Evolutionary conservation across 164 flowering plant species (phyloP), one percentile per base, ranked within the genome.

Genomic region (Houttuynia cordata): DNA sequence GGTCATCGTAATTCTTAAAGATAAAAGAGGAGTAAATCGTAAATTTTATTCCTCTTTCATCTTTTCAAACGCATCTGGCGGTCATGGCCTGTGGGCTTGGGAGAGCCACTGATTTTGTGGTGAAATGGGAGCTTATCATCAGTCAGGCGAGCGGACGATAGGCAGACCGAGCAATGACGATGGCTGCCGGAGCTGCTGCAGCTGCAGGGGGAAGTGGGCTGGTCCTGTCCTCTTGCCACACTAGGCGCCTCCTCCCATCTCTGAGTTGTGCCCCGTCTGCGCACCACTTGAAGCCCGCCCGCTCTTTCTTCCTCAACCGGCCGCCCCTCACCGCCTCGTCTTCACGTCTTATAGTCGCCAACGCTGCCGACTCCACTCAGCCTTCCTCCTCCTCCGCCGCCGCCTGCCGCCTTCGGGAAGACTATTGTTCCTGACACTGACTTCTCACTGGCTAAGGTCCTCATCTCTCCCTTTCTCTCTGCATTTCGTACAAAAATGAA

Each of bases 381-480:
- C 62, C 86, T 19, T 60, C 82, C 37, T n/a, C 85, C 0, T 24
- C 76, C 24, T 13, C 76, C 7, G 18, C 69, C 60, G n/a, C n/a
- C n/a, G n/a, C n/a, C n/a, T n/a, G n/a, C n/a, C n/a, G n/a, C n/a
- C n/a, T n/a, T n/a, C n/a, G 71, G 66, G 61, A 78, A 77, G 68
- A 22, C 77, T 0, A 45, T 78, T 41, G 80, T 84, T 5, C 41
- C 82, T 23, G 96, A 88, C 53, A 76, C 75, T 10, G 85, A 75
- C 23, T 88, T 88, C 74, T 66, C 92, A 4, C 79, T 84, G 7
- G 79, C 87, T 50, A 85, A 86, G 82, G 96, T 87, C 41, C 52
- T 47, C 51, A 20, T 24, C 18, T 66, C 40, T 24, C 55, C 30
- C 39, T 30, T n/a, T n/a, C n/a, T n/a, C n/a, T n/a, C n/a, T n/a